Conservation (phyloP, 2,329 filamentous ascomycete genomes). For the Anthostomella pinea region DNA sequence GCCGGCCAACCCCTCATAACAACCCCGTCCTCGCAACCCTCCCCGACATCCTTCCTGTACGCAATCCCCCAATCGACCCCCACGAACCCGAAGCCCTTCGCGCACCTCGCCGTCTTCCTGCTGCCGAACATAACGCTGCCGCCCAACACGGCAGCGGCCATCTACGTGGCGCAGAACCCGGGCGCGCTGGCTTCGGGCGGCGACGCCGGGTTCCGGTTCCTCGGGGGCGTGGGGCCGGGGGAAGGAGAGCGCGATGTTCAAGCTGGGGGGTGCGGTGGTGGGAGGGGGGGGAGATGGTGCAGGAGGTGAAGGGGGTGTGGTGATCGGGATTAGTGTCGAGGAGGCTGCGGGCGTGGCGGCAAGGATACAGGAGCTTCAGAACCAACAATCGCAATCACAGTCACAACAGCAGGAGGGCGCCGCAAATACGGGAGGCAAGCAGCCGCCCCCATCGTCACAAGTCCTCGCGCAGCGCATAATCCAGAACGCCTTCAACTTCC, state of each 20-base stretch:
- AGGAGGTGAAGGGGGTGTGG: conserved; percentile 44
- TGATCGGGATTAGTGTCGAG: conserved; percentile 82
- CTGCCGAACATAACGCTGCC: conserved; percentile 76
- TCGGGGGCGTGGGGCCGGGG: conserved; percentile 86
- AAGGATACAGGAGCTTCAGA: conserved; percentile 28
- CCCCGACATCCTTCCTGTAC: conserved; percentile 46
- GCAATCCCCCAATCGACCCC: conserved; percentile 45
- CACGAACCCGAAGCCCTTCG: conserved; percentile 51
- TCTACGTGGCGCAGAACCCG: conserved; percentile 68
- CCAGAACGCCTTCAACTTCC: conserved; percentile 94
- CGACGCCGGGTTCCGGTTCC: conserved; percentile 68
- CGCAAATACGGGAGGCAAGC: too few relatives aligned
- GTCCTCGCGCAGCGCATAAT: conserved; percentile 90
- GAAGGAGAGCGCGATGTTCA: conserved; percentile 91
- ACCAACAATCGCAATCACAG: conserved; percentile 6
- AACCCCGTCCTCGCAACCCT: conserved; percentile 48
- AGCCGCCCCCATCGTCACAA: conserved; percentile 67
- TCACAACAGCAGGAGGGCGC: conserved; percentile 3
- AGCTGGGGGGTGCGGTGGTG: conserved; percentile 46
- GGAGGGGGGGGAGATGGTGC: conserved; percentile 15
- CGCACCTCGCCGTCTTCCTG: conserved; percentile 85
- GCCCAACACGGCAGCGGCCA: conserved; percentile 74
- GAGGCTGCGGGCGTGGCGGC: conserved; percentile 65
- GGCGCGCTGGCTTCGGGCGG: conserved; percentile 32
- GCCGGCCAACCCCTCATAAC: conserved; percentile 58